phyloP scores from a whole-genome alignment of 768 basidiomycete species.

The Xanthoconium purpureum region DNA sequence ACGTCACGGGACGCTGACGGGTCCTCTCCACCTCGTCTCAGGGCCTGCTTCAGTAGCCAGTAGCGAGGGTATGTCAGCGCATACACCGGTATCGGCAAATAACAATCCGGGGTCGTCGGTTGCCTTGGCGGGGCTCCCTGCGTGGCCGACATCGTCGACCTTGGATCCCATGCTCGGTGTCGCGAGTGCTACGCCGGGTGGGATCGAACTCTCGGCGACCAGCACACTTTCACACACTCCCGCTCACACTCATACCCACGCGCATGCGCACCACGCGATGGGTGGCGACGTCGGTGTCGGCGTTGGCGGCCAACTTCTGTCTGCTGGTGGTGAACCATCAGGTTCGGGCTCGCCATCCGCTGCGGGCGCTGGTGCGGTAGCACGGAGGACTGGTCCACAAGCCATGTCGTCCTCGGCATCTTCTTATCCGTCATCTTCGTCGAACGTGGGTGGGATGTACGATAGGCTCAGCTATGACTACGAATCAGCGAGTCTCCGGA shows the following conservation, averaged over 20 bases:
- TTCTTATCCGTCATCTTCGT: constrained; percentile 17
- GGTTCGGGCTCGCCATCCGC: constrained; percentile 7
- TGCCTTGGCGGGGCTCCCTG: constrained; percentile 29
- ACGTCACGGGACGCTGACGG: constrained; percentile 29
- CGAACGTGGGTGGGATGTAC: constrained; percentile 18
- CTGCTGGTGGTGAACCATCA: constrained; percentile 14
- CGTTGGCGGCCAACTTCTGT: constrained; percentile 20
- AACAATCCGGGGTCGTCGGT: constrained; percentile 17
- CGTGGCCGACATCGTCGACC: constrained; percentile 32
- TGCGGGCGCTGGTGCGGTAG: not conserved
- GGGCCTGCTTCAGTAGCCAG: constrained; percentile 17
- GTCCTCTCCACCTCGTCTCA: constrained; percentile 17
- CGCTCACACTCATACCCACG: constrained; percentile 1
- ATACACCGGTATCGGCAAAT: constrained; percentile 16
- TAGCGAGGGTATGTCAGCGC: constrained; percentile 18
- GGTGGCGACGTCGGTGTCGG: constrained; percentile 3
- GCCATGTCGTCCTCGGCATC: constrained; percentile 11
- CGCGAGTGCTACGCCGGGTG: constrained; percentile 32
- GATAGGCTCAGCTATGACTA: constrained; percentile 25
- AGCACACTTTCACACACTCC: constrained; percentile 10
- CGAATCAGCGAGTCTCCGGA: constrained; percentile 14
- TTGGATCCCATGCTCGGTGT: constrained; percentile 32
- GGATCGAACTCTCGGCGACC: constrained; percentile 28
- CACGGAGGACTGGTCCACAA: constrained; percentile 18
- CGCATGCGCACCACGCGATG: constrained; percentile 15